Percentiles rank a stretch among this genome's conserved stretches.
These are phyloP conservation scores for Centaurea solstitialis DNA, from an alignment of 129 eudicot species.

Conservation along the genomic window DNA sequence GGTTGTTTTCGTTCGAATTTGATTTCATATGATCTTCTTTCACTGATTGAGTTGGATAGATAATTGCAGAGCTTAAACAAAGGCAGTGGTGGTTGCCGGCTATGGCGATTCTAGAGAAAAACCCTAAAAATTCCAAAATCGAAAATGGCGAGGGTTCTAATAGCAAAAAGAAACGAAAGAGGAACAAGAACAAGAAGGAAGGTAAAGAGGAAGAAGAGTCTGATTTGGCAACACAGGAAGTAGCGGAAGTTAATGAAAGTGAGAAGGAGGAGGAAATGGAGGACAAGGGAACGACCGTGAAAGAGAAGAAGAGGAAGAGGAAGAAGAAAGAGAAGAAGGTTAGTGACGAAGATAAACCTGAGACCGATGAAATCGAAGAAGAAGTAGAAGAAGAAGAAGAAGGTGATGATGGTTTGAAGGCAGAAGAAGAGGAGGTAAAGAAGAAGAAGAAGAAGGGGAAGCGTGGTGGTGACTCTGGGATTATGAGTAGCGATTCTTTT, in stretches of 20 bases:
- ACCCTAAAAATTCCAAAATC: slow-evolving; percentile 30
- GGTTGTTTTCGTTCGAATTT: neutral
- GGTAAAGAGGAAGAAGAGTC: slow-evolving; percentile 14
- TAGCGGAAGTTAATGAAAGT: slow-evolving; percentile 10
- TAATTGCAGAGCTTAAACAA: slow-evolving; percentile 10
- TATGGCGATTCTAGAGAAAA: slow-evolving; percentile 36
- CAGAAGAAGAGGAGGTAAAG: slow-evolving; percentile 25
- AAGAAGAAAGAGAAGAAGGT: slow-evolving; percentile 26
- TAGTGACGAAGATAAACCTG: neutral
- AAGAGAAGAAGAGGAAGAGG: slow-evolving; percentile 21
- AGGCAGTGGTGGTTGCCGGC: slow-evolving; percentile 17
- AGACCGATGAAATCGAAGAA: slow-evolving; percentile 24
- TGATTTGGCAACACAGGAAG: slow-evolving; percentile 4
- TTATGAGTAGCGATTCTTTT: slow-evolving; percentile 66
- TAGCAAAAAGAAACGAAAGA: slow-evolving; percentile 43
- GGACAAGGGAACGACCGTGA: neutral
- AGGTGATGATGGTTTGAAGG: slow-evolving; percentile 6
- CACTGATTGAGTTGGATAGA: neutral
- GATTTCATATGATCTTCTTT: neutral
- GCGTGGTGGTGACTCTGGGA: slow-evolving; percentile 49
- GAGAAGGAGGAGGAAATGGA: neutral
- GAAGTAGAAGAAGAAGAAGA: slow-evolving; percentile 34
- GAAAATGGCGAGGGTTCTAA: slow-evolving; percentile 14
- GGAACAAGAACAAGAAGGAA: slow-evolving; percentile 35
- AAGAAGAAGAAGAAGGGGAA: slow-evolving; percentile 21